phyloP scores from a whole-genome alignment of 23 red algal species.

The Gracilaria caudata region DNA sequence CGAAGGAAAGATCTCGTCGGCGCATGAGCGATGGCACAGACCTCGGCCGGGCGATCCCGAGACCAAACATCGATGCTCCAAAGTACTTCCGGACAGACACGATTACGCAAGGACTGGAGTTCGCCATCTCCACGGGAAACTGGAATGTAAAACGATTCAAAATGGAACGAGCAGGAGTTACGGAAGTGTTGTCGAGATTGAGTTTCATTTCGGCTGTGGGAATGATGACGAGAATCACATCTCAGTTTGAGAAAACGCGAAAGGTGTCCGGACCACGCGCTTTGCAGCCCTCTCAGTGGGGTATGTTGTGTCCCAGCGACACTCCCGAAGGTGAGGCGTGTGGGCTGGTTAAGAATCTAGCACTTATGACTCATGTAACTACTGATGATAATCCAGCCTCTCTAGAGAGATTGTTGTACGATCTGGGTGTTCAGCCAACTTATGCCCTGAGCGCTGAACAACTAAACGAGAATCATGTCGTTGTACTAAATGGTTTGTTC shows the following conservation, averaged over 20 bases:
- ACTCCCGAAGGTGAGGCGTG: slow-evolving; percentile 99
- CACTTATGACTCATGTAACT: slow-evolving; percentile 95
- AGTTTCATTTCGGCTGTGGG: slow-evolving; percentile 93
- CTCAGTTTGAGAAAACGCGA: slow-evolving; percentile 99
- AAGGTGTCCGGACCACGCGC: slow-evolving; percentile 97
- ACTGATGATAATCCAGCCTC: slow-evolving; percentile 85
- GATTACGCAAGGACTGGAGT: slow-evolving; percentile 89
- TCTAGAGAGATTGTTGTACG: slow-evolving; percentile 82
- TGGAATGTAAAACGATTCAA: slow-evolving; percentile 95
- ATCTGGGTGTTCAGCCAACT: slow-evolving; percentile 80
- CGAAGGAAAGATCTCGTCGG: slow-evolving; percentile 19
- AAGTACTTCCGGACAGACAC: slow-evolving; percentile 77
- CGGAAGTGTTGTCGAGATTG: slow-evolving; percentile 91
- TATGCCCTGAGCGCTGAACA: slow-evolving; percentile 60
- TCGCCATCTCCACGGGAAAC: slow-evolving; percentile 91
- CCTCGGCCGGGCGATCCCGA: slow-evolving; percentile 14
- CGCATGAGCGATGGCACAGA: slow-evolving; percentile 37
- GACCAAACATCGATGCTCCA: slow-evolving; percentile 67
- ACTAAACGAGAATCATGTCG: slow-evolving; percentile 71
- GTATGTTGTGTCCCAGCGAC: slow-evolving; percentile 96
- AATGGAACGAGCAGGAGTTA: slow-evolving; percentile 95
- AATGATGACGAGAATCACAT: slow-evolving; percentile 99
- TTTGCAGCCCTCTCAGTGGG: slow-evolving; percentile 96
- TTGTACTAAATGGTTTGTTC: slow-evolving; percentile 90
- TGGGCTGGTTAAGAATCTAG: slow-evolving; percentile 97